These are phyloP conservation scores for Fagopyrum tataricum DNA, from an alignment of 148 eudicot genomes.

Conservation along the genomic window DNA sequence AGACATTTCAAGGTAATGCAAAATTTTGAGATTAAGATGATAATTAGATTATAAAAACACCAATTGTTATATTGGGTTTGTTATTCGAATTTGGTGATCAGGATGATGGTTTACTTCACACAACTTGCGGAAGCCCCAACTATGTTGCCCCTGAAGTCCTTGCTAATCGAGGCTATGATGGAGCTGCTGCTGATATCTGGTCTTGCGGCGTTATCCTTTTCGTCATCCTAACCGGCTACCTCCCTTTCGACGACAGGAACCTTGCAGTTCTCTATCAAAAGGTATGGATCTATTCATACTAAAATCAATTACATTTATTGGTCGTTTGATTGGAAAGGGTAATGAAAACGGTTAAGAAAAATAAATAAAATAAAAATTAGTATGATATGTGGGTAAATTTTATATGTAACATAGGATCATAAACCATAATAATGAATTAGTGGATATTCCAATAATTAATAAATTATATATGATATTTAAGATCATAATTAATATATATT, in stretches of 20 bases:
- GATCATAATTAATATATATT: too few species aligned
- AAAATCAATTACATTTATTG: background rate
- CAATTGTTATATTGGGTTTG: background rate
- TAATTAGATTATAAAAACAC: too few species aligned
- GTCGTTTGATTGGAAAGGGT: too few species aligned
- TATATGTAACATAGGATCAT: too few species aligned
- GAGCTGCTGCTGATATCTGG: conserved; percentile 90
- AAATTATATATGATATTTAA: too few species aligned
- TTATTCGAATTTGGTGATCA: conserved; percentile 17
- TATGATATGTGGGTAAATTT: too few species aligned
- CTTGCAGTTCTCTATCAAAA: conserved; percentile 91
- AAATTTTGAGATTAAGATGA: background rate
- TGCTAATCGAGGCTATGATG: conserved; percentile 74
- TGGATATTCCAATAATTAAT: too few species aligned
- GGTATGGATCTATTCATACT: too few species aligned
- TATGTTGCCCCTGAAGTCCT: conserved; percentile 95
- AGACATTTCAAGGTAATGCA: conserved; percentile 73
- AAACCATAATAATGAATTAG: too few species aligned
- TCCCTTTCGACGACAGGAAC: conserved; percentile 90
- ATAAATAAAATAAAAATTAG: too few species aligned
- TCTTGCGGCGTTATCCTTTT: conserved; percentile 89
- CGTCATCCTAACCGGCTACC: conserved; percentile 80
- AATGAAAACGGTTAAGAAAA: too few species aligned
- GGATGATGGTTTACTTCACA: conserved; percentile 87
- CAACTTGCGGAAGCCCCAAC: conserved; percentile 98